Base-by-base conservation (phyloP, 1,284 basidiomycete genomes). In the Sanghuangporus weigelae region DNA sequence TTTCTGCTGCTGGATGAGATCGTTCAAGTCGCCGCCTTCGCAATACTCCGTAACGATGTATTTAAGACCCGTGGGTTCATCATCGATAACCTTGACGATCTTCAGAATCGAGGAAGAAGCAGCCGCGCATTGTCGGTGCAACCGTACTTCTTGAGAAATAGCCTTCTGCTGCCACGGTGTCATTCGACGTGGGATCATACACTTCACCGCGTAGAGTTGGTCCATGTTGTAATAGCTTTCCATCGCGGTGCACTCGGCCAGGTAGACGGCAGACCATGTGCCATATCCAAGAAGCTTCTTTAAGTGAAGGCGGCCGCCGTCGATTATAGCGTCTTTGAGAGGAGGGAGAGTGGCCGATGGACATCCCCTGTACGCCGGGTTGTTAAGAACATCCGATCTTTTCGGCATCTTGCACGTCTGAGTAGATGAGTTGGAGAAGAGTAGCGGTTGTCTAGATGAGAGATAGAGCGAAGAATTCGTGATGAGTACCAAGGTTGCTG, bases 261-360 rank as follows among this genome's bases (percentile, higher is more conserved):
- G 91, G 77, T 98, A 98, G 57, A 98, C 96, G 70, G 97, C 91
- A 66, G 96, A 96, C 74, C 98, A 98, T 26, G 95, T 95, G 53
- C 96, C 96, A 59, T 19, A 19, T 7, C 16, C 44, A 14, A 46
- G 16, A 16, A 16, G 44, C 2, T 16, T 19, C 16, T n/a, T 7
- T n/a, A 46, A 16, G 44, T 19, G 44, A 46, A 46, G 44, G 8
- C 44, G 44, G 16, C 44, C 44, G 16, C 16, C 21, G 44, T 46
- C 44, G 16, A 46, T 46, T 16, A 19, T 7, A 16, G 16, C 7
- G 44, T 19, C 44, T 2, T 7, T 46, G 16, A 46, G 44, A 19
- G 16, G 16, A n/a, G 44, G 44, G 21, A 46, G 16, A 2, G 16
- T 46, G 16, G 6, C 8, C 21, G 44, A 46, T 16, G 44, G 44